phyloP scores from a whole-genome alignment of 2,329 filamentous ascomycete genomes.

The Lachnellula cervina region DNA sequence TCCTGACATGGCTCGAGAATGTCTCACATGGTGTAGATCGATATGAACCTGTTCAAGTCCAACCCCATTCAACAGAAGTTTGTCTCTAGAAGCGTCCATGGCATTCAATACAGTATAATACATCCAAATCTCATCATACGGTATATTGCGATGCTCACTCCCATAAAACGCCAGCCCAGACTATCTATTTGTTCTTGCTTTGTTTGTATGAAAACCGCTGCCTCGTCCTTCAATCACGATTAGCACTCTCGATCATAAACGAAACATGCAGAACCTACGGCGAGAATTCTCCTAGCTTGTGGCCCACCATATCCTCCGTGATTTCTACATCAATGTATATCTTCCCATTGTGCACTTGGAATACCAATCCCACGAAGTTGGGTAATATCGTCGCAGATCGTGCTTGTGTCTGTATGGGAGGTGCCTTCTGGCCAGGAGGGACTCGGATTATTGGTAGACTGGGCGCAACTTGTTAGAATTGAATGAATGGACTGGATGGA shows the following conservation, averaged over 20 bases:
- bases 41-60: too few species aligned
- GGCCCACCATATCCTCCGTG: conserved; percentile 73
- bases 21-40: too few species aligned
- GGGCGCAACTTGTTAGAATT: conserved; percentile 23
- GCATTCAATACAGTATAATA: not conserved
- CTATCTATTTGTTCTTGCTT: conserved; percentile 57
- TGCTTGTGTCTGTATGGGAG: conserved; percentile 64
- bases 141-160: conserved; percentile 2
- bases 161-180: conserved; percentile 12
- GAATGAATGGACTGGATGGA: conserved; percentile 28
- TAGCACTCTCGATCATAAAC: not conserved
- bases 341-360: conserved; percentile 71
- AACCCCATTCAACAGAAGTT: too few species aligned
- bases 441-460: conserved; percentile 49
- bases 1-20: too few species aligned
- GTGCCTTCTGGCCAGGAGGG: conserved; percentile 48
- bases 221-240: conserved; percentile 49
- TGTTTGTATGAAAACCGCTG: conserved; percentile 65
- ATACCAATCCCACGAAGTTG: conserved; percentile 66
- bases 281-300: conserved; percentile 70
- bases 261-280: conserved; percentile 43
- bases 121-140: conserved; percentile 2
- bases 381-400: conserved; percentile 68
- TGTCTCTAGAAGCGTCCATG: not conserved
- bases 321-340: conserved; percentile 63